A percentile compares a stretch with the other conserved stretches of the same genome.
Evolutionary conservation across 2,329 filamentous ascomycete species (phyloP).

Genomic region (Xylaria sp.): DNA sequence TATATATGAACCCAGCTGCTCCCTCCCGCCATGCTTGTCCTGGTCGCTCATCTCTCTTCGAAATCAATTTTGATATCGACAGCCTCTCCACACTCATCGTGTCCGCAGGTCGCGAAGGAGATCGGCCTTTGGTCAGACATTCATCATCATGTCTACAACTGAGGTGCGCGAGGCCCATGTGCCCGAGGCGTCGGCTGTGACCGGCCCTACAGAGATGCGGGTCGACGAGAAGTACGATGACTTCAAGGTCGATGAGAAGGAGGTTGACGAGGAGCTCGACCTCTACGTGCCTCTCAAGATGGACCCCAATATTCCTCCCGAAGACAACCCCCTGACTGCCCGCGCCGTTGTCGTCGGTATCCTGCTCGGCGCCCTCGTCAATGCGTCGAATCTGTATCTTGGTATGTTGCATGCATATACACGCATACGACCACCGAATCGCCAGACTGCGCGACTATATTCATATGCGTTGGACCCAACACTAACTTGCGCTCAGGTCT

Average conservation of each 20-base stretch:
- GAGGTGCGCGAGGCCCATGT: slow-evolving; percentile 41
- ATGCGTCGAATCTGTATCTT: slow-evolving; percentile 68
- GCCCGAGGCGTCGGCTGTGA: slow-evolving; percentile 37
- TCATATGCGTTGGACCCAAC: not conserved
- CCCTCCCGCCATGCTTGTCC: slow-evolving; percentile 16
- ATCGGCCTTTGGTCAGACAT: slow-evolving; percentile 38
- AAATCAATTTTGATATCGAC: slow-evolving; percentile 26
- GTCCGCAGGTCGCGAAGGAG: slow-evolving; percentile 35
- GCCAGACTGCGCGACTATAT: slow-evolving; percentile 28
- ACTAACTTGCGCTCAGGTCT: slow-evolving; percentile 50
- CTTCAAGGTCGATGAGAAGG: slow-evolving; percentile 46
- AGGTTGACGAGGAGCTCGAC: slow-evolving; percentile 51
- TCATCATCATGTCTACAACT: slow-evolving; percentile 43
- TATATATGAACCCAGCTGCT: slow-evolving; percentile 36
- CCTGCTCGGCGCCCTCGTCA: slow-evolving; percentile 64
- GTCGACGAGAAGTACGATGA: slow-evolving; percentile 44
- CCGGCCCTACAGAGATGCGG: slow-evolving; percentile 39
- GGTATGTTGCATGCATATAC: slow-evolving; percentile 53
- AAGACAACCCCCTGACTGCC: slow-evolving; percentile 60
- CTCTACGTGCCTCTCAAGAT: slow-evolving; percentile 55
- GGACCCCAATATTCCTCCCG: slow-evolving; percentile 49
- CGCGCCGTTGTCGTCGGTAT: slow-evolving; percentile 64
- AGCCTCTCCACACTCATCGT: slow-evolving; percentile 20
- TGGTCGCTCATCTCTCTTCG: slow-evolving; percentile 7
- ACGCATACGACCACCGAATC: no score